Base-by-base conservation (phyloP, 768 basidiomycete species). In the Inosperma sp. region DNA sequence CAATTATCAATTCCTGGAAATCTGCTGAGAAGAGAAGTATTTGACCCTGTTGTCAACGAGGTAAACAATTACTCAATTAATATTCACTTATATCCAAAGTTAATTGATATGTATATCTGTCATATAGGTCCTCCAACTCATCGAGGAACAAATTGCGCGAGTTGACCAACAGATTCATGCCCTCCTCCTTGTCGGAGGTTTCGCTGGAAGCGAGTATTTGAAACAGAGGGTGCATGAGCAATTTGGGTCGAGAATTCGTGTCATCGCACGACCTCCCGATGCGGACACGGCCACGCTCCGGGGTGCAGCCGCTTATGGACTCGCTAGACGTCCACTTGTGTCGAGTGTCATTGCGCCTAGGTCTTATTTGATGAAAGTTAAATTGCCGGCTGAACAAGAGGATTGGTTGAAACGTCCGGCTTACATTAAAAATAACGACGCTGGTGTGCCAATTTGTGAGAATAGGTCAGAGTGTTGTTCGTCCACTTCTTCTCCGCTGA, bases 361-460 rank as follows among this genome's bases (percentile, higher is more conserved):
- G 46, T 84, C 88, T 21, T 94, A 93, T 63, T 79, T 92, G 54
- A 89, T 93, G 85, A 88, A 88, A 75, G 90, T 92, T 54, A 93
- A 93, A 66, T 76, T 94, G 22, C 91, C 90, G 35, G 90, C 90
- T 26, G 92, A 93, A 43, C 77, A 76, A 53, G 88, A 93, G 60
- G 91, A 94, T 66, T 84, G 81, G 73, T 68, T 82, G 64, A 88
- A 84, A 62, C 76, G 92, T n/a, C 91, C 91, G 1, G 89, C 84
- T 4, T 94, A 91, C 62, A 86, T 93, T 59, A 80, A 68, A 49
- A 77, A 77, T 49, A 93, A 92, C 68, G 82, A 82, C 61, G 87
- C 85, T 3, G 86, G 82, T 7, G 76, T 84, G 52, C 60, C 82
- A 5, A 86, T 93, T 52, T 93, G 91, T 62, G 89, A 93, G 65